These are phyloP conservation scores for Ascochyta viciae-villosae DNA, from an alignment of 2,329 filamentous ascomycete species.

Conservation along the genomic window DNA sequence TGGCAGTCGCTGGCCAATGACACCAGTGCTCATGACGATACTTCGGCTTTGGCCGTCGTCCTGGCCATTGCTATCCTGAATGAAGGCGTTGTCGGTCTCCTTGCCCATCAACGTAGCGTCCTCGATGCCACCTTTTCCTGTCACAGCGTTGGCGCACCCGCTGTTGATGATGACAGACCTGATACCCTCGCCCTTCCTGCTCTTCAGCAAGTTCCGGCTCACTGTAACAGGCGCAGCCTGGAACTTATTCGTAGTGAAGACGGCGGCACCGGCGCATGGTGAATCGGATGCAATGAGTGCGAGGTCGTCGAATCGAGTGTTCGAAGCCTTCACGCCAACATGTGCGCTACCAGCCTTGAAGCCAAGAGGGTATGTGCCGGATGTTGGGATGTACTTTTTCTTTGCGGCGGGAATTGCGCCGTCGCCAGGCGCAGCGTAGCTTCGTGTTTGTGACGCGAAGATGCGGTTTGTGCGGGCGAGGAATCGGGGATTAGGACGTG, in stretches of 20 bases:
- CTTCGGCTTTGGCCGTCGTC: slow-evolving; percentile 64
- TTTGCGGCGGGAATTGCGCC: slow-evolving; percentile 76
- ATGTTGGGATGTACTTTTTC: slow-evolving; percentile 85
- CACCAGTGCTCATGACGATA: slow-evolving; percentile 98
- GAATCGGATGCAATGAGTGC: slow-evolving; percentile 86
- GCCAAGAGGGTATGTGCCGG: slow-evolving; percentile 86
- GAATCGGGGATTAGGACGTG: slow-evolving; percentile 38
- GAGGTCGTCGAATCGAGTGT: slow-evolving; percentile 89
- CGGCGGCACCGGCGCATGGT: slow-evolving; percentile 85
- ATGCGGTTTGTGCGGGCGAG: slow-evolving; percentile 34
- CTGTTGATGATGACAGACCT: slow-evolving; percentile 90
- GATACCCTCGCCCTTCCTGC: slow-evolving; percentile 71
- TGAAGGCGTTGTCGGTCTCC: slow-evolving; percentile 73
- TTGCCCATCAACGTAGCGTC: slow-evolving; percentile 86
- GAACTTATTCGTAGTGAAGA: slow-evolving; percentile 98
- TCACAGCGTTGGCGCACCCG: slow-evolving; percentile 96
- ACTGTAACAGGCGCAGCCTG: slow-evolving; percentile 94
- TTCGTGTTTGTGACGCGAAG: slow-evolving; percentile 52
- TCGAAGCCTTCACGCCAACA: slow-evolving; percentile 91
- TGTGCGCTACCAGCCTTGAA: slow-evolving; percentile 87
- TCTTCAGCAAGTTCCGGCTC: slow-evolving; percentile 74
- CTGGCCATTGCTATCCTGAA: slow-evolving; percentile 40
- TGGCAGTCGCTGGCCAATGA: slow-evolving; percentile 92
- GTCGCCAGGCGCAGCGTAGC: slow-evolving; percentile 67
- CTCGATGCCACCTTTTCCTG: slow-evolving; percentile 85